These are phyloP conservation scores for Russula virescens DNA, from an alignment of 768 basidiomycete species.

Conservation along the genomic window DNA sequence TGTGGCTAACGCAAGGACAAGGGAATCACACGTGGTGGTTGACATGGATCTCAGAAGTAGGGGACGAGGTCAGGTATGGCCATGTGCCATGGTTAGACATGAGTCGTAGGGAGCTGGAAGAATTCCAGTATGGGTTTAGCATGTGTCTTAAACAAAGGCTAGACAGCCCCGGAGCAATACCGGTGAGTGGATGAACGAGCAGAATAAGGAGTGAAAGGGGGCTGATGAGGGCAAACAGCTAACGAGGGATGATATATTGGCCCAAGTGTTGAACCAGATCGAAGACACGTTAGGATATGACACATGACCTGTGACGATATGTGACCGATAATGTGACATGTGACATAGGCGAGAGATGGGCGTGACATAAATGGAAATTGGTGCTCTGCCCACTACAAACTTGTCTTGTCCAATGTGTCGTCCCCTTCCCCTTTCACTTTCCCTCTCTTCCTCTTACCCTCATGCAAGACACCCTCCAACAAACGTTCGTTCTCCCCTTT, in stretches of 20 bases:
- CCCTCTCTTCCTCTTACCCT: neutral
- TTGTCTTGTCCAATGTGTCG: conserved; percentile 2
- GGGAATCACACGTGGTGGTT: conserved; percentile 7
- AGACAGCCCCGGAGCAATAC: conserved; percentile 3
- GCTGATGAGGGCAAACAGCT: conserved; percentile 1
- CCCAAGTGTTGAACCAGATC: neutral
- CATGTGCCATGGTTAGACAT: conserved; percentile 7
- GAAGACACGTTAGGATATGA: neutral
- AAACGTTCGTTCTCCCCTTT: neutral
- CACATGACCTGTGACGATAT: neutral
- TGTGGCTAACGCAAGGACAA: conserved; percentile 6
- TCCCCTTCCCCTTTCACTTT: neutral
- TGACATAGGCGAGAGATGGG: neutral
- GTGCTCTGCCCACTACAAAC: neutral
- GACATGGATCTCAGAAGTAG: conserved; percentile 11
- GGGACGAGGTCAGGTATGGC: conserved; percentile 7
- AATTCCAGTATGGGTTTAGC: conserved; percentile 4
- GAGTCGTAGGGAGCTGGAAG: neutral
- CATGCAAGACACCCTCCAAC: neutral
- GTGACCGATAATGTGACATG: conserved; percentile 1
- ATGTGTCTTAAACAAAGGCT: neutral
- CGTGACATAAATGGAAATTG: conserved; percentile 5
- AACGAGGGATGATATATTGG: conserved; percentile 8
- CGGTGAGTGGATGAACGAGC: neutral
- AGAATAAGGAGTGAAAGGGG: neutral